Evolutionary conservation across 495 filamentous ascomycete species (phyloP).

Genomic region (Aspergillus bertholletiae): DNA sequence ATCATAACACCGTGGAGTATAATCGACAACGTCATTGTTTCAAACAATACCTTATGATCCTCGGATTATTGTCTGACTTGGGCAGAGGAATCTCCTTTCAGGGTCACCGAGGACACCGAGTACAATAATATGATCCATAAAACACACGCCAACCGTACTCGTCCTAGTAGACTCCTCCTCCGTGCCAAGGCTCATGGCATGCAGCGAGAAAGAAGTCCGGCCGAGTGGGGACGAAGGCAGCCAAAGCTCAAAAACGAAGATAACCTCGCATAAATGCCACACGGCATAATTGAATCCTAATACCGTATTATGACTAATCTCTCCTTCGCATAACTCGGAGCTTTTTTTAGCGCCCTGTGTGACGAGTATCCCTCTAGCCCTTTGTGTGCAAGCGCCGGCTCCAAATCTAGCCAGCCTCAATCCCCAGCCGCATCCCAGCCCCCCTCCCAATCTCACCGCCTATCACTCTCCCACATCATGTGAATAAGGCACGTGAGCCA

Average conservation of each 20-base stretch:
- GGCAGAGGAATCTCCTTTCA: not conserved
- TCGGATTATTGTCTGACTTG: not conserved
- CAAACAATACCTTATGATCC: not conserved
- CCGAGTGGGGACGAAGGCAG: not conserved
- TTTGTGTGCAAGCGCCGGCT: not conserved
- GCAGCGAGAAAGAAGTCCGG: too few relatives aligned
- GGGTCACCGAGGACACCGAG: not conserved
- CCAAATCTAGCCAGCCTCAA: conserved; percentile 13
- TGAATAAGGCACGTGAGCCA: conserved; percentile 25
- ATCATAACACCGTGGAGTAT: not conserved
- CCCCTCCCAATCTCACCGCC: conserved; percentile 2
- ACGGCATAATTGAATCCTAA: not conserved
- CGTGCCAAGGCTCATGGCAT: too few relatives aligned
- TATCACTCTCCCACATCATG: conserved; percentile 22
- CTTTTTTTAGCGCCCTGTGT: too few relatives aligned
- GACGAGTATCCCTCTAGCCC: too few relatives aligned
- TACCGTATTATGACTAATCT: not conserved
- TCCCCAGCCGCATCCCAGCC: conserved; percentile 2
- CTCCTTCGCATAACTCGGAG: not conserved
- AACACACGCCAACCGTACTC: not conserved
- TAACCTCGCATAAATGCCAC: too few relatives aligned
- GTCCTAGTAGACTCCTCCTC: not conserved
- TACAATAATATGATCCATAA: not conserved
- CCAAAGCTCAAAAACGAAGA: too few relatives aligned
- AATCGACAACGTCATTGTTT: not conserved